Conservation (phyloP, 495 filamentous ascomycete genomes). For the Talaromyces nanjingensis region DNA sequence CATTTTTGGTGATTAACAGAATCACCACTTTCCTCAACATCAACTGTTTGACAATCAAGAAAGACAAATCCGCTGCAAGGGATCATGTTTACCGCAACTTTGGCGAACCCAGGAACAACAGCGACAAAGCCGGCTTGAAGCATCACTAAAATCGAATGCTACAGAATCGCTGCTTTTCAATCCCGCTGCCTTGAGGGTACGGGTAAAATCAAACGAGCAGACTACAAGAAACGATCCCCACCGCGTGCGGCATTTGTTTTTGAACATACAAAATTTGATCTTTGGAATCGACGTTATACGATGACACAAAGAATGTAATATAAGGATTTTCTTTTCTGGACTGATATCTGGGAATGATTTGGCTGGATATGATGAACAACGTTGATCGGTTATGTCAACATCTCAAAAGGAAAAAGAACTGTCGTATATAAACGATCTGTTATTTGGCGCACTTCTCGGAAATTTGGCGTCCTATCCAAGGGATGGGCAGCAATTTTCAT, state of each 20-base stretch:
- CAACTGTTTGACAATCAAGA: slow-evolving; percentile 84
- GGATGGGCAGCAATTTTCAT: background rate
- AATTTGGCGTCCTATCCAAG: background rate
- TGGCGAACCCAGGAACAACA: slow-evolving; percentile 16
- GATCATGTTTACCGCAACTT: slow-evolving; percentile 35
- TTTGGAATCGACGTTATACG: background rate
- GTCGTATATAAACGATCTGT: background rate
- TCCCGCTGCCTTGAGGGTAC: background rate
- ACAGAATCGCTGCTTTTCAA: background rate
- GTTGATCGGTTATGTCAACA: background rate
- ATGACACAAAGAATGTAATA: background rate
- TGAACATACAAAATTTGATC: background rate
- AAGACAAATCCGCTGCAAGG: slow-evolving; percentile 39
- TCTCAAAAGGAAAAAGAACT: background rate
- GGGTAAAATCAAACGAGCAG: background rate
- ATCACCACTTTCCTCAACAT: slow-evolving; percentile 92
- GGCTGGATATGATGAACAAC: background rate
- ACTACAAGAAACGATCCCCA: background rate
- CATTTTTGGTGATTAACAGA: slow-evolving; percentile 77
- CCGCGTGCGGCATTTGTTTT: background rate
- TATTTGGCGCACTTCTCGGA: background rate
- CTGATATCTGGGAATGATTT: background rate
- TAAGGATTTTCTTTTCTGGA: background rate
- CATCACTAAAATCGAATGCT: slow-evolving; percentile 12
- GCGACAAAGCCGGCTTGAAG: slow-evolving; percentile 17